A percentile compares a stretch with the other conserved stretches of the same genome.
phyloP scores from a whole-genome alignment of 441 rosid genomes.

The Raphanus hybrid region DNA sequence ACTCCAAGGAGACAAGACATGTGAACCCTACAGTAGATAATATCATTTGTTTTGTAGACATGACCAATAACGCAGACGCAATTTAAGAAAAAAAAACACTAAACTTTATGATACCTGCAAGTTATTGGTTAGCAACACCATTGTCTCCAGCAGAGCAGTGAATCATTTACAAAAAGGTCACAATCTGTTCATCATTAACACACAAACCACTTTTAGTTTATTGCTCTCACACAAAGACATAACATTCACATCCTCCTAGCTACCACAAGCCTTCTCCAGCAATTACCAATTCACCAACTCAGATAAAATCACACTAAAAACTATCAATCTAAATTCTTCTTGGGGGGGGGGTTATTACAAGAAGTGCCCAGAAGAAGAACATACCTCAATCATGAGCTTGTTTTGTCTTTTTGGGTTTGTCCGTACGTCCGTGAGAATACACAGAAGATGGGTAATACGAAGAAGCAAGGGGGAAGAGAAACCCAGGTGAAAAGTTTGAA shows the following conservation, averaged over 20 bases:
- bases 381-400: constrained; percentile 44
- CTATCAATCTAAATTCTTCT: not conserved
- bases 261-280: not conserved
- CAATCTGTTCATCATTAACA: constrained; percentile 41
- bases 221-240: not conserved
- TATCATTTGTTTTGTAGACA: not conserved
- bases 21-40: constrained; percentile 64
- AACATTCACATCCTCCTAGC: not conserved
- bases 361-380: not conserved
- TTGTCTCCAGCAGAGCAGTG: constrained; percentile 64
- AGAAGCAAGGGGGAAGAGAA: constrained; percentile 4
- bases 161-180: constrained; percentile 64
- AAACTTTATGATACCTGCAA: constrained; percentile 61
- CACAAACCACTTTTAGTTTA: not conserved
- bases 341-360: too few relatives aligned
- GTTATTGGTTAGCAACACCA: constrained; percentile 91
- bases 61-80: not conserved
- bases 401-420: constrained; percentile 23
- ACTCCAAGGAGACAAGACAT: constrained; percentile 56
- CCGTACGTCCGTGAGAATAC: constrained; percentile 9
- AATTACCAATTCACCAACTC: not conserved
- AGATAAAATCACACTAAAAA: not conserved
- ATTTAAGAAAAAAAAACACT: not conserved
- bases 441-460: not conserved
- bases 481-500: not conserved